These are phyloP conservation scores for Ophiostoma sp. DNA, from an alignment of 2,329 filamentous ascomycete species.

Conservation along the genomic window DNA sequence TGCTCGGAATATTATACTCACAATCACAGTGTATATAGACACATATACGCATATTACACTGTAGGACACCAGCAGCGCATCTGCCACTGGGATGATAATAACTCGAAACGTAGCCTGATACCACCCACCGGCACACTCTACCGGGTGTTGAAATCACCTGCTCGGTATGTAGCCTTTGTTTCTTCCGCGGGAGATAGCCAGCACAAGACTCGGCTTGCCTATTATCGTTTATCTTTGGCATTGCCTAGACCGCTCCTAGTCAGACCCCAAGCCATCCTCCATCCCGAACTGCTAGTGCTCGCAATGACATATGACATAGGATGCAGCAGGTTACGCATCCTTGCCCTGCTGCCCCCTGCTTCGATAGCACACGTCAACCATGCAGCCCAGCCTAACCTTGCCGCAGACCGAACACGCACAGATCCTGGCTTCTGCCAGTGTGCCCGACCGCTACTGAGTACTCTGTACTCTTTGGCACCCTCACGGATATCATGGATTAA, in stretches of 20 bases:
- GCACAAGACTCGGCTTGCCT: neutral
- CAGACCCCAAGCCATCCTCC: neutral
- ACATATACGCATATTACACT: neutral
- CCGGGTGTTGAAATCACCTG: neutral
- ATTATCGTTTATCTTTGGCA: neutral
- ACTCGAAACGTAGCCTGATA: neutral
- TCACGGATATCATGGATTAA: neutral
- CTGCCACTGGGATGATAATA: neutral
- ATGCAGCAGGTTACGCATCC: slow-evolving; percentile 1
- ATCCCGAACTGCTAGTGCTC: neutral
- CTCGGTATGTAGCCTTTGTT: neutral
- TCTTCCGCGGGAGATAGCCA: neutral
- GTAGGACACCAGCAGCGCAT: neutral
- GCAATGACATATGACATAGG: neutral
- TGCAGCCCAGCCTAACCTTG: neutral
- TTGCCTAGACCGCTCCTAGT: neutral
- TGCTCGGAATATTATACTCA: neutral
- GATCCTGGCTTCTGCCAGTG: neutral
- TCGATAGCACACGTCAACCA: neutral
- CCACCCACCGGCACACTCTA: neutral
- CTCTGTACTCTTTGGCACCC: neutral
- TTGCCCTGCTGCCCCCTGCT: neutral
- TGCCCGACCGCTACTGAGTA: neutral
- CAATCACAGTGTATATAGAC: neutral
- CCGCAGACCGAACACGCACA: neutral